Percentiles rank a stretch among this genome's conserved stretches.
Conservation (phyloP, 2,329 filamentous ascomycete species). For the Boeremia exigua region DNA sequence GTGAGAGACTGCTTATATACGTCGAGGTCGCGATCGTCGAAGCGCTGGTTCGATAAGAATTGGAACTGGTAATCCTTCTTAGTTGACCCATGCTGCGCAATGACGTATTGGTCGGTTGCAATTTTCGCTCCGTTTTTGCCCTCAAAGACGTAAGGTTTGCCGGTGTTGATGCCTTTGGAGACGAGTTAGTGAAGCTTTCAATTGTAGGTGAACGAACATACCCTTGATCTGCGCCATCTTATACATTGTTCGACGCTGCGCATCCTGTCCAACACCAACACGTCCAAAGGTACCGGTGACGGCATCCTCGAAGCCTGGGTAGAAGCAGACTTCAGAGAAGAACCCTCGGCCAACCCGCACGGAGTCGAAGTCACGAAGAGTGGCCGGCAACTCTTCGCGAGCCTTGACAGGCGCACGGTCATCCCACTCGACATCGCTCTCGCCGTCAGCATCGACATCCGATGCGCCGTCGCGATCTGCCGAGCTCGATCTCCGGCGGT, state of each 20-base stretch:
- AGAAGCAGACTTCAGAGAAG: constrained; percentile 91
- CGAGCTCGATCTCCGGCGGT: constrained; percentile 53
- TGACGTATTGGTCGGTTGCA: constrained; percentile 83
- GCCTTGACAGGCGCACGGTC: constrained; percentile 58
- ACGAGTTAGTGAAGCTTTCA: constrained; percentile 30
- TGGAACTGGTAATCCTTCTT: constrained; percentile 89
- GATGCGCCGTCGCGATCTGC: constrained; percentile 51
- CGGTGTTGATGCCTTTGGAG: constrained; percentile 71
- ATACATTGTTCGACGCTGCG: constrained; percentile 78
- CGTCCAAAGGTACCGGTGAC: constrained; percentile 86
- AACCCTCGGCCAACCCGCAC: constrained; percentile 83
- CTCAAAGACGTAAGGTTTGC: constrained; percentile 83
- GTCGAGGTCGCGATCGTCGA: constrained; percentile 85
- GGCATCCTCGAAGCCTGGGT: constrained; percentile 82
- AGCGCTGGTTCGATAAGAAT: constrained; percentile 81
- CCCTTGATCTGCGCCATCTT: constrained; percentile 89
- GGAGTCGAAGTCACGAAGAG: constrained; percentile 82
- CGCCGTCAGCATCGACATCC: constrained; percentile 69
- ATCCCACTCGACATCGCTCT: constrained; percentile 80
- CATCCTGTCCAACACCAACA: constrained; percentile 80
- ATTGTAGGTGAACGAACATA: constrained; percentile 47
- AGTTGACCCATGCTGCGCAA: constrained; percentile 81
- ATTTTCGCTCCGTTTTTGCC: constrained; percentile 76
- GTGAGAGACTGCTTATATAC: constrained; percentile 78
- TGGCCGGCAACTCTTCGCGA: constrained; percentile 72